Conservation (phyloP, 1,284 basidiomycete species). For the Lentinula novae-zelandiae region DNA sequence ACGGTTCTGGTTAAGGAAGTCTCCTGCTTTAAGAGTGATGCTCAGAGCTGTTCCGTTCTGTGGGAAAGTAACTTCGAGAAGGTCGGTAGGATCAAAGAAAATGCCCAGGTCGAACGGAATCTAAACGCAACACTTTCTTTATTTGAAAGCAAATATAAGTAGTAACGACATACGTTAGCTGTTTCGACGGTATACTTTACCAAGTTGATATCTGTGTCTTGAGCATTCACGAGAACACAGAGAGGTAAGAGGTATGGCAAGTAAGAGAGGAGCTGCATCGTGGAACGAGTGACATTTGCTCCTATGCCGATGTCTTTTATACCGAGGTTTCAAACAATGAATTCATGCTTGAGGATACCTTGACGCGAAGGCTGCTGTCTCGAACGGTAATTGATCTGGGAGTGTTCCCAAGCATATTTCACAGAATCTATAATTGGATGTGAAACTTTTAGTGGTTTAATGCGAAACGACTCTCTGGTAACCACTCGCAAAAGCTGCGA, state of each 20-base stretch:
- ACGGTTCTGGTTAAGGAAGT: slow-evolving; percentile 38
- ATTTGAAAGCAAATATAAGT: not conserved
- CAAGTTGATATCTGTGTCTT: slow-evolving; percentile 25
- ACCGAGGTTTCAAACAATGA: not conserved
- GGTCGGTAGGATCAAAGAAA: slow-evolving; percentile 30
- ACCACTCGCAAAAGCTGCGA: not conserved
- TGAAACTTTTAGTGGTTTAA: not conserved
- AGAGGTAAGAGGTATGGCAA: slow-evolving; percentile 10
- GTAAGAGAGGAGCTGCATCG: slow-evolving; percentile 5
- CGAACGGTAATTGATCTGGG: not conserved
- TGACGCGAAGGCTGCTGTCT: not conserved
- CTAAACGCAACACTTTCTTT: slow-evolving; percentile 16
- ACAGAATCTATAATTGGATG: not conserved
- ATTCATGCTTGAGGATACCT: not conserved
- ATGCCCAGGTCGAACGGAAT: slow-evolving; percentile 30
- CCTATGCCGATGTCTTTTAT: not conserved
- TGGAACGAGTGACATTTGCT: not conserved
- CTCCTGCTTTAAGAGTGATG: slow-evolving; percentile 35
- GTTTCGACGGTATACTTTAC: slow-evolving; percentile 28
- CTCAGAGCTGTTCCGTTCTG: slow-evolving; percentile 22
- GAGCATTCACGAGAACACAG: slow-evolving; percentile 20
- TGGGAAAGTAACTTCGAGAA: slow-evolving; percentile 35
- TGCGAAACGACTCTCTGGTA: not conserved
- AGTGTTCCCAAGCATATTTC: not conserved
- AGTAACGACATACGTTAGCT: slow-evolving; percentile 25